A percentile compares a stretch with the other conserved stretches of the same genome.
Conservation (phyloP, 768 basidiomycete genomes). For the Leccinum longicurvipes region DNA sequence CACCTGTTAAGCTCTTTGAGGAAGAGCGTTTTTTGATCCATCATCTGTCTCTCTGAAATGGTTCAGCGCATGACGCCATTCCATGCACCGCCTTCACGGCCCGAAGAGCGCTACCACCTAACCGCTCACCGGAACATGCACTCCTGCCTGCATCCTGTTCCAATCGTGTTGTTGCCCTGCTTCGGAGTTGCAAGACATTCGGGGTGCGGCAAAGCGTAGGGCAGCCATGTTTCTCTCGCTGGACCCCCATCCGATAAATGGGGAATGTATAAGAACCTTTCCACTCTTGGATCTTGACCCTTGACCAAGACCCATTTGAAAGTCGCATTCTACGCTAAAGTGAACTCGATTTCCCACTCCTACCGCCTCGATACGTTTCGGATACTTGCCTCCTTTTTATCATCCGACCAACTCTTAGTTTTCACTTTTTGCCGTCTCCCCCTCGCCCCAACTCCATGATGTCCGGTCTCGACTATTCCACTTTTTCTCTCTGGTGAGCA, state of each 20-base stretch:
- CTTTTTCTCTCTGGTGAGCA: conserved; percentile 26
- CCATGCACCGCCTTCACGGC: conserved; percentile 25
- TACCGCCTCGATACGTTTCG: not conserved
- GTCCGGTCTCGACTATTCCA: conserved; percentile 27
- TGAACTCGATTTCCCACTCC: conserved; percentile 15
- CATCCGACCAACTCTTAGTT: conserved; percentile 3
- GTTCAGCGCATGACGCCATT: conserved; percentile 26
- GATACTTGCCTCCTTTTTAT: conserved; percentile 5
- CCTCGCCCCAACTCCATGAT: conserved; percentile 8
- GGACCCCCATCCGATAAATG: conserved; percentile 24
- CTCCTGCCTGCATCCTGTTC: conserved; percentile 30
- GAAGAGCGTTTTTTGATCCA: conserved; percentile 31
- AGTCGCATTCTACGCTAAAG: conserved; percentile 21
- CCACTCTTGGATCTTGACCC: conserved; percentile 20
- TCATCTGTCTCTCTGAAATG: conserved; percentile 21
- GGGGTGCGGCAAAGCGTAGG: conserved; percentile 26
- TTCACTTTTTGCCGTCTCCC: not conserved
- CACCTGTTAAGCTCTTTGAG: conserved; percentile 30
- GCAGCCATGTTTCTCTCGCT: conserved; percentile 25
- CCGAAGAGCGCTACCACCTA: conserved; percentile 21
- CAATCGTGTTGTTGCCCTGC: conserved; percentile 31
- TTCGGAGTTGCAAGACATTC: conserved; percentile 31
- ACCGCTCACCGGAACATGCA: conserved; percentile 30
- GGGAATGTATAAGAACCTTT: conserved; percentile 28
- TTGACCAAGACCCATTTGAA: conserved; percentile 25